These are phyloP conservation scores for Stagonosporopsis vannaccii DNA, from an alignment of 2,329 filamentous ascomycete genomes.

Conservation along the genomic window DNA sequence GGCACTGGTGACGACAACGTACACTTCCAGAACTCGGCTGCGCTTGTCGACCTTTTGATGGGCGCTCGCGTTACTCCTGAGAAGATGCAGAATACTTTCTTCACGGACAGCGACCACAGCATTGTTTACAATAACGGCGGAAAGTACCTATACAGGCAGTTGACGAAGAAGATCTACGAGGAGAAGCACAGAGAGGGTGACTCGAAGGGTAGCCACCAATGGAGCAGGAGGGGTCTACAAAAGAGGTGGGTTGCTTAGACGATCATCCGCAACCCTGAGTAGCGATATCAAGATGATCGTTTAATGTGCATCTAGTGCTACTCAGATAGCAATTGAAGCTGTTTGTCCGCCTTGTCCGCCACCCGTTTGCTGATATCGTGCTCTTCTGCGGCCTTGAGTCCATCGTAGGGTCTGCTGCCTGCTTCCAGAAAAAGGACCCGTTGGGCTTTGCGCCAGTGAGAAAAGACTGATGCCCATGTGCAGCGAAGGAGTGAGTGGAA, in stretches of 20 bases:
- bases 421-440: not conserved
- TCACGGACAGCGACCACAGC: conserved; percentile 70
- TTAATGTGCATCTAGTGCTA: not conserved
- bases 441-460: not conserved
- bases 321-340: not conserved
- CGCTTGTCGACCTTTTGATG: conserved; percentile 68
- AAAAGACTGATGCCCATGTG: conserved; percentile 1
- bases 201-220: conserved; percentile 53
- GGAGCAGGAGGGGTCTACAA: conserved; percentile 50
- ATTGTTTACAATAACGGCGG: conserved; percentile 66
- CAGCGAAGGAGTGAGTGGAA: conserved; percentile 1
- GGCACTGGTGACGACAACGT: conserved; percentile 76
- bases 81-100: conserved; percentile 69
- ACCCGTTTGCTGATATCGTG: no score
- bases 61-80: conserved; percentile 64
- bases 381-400: conserved; percentile 1
- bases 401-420: not conserved
- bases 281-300: not conserved
- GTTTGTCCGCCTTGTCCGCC: no score
- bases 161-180: conserved; percentile 66
- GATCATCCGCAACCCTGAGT: no score
- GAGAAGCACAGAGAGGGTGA: conserved; percentile 63
- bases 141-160: conserved; percentile 67
- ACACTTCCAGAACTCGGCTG: conserved; percentile 72
- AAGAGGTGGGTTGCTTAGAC: conserved; percentile 23